Conservation (phyloP, 129 eudicot species). For the Escallonia herrerae region DNA sequence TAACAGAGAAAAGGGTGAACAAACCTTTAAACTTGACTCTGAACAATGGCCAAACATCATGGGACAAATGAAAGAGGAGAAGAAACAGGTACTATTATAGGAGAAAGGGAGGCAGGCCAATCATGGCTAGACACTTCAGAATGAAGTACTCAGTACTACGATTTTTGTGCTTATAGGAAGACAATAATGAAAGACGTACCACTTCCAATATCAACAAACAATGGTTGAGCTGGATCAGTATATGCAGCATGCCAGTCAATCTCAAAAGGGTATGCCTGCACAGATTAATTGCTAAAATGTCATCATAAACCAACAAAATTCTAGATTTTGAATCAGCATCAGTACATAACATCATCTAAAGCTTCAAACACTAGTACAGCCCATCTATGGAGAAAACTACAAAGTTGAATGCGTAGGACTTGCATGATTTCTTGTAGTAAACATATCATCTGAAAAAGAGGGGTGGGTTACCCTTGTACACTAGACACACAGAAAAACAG, state of each 20-base stretch:
- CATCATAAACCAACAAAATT: constrained; percentile 2
- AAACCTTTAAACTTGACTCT: neutral
- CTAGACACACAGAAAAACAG: too few relatives aligned
- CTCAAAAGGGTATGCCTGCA: constrained; percentile 82
- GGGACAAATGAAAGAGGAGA: neutral
- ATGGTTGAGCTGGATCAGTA: constrained; percentile 57
- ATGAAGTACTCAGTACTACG: neutral
- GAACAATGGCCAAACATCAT: neutral
- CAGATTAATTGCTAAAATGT: constrained; percentile 7
- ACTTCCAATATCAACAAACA: constrained; percentile 84
- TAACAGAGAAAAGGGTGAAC: neutral
- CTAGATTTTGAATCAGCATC: too few relatives aligned
- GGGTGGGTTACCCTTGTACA: too few relatives aligned
- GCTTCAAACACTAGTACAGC: too few relatives aligned
- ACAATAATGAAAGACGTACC: constrained; percentile 39
- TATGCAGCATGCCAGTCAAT: constrained; percentile 55
- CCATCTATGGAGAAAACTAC: neutral
- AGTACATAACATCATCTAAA: too few relatives aligned
- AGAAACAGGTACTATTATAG: neutral
- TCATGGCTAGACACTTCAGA: neutral
- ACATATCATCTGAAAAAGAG: neutral
- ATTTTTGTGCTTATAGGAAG: constrained; percentile 1
- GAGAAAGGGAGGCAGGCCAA: neutral
- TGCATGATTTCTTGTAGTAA: neutral
- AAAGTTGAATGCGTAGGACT: neutral